These are phyloP conservation scores for Linum usitatissimum DNA, from an alignment of 345 rosid species.

Conservation along the genomic window DNA sequence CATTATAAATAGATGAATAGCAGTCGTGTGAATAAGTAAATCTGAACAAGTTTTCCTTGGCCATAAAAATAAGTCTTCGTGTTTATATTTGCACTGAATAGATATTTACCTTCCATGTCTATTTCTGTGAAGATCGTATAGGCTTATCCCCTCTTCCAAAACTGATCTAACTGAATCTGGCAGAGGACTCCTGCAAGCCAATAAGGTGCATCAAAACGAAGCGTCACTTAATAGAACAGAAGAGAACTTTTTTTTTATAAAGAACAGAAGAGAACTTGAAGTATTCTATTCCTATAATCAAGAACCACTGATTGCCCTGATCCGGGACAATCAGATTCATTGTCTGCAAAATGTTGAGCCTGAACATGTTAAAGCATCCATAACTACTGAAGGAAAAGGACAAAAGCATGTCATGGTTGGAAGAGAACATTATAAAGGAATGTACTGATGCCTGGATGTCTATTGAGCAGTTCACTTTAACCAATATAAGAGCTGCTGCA, in stretches of 20 bases:
- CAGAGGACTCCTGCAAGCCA: constrained; percentile 48
- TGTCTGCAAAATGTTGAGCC: too few relatives aligned
- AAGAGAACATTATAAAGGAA: background rate
- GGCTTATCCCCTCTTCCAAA: constrained; percentile 73
- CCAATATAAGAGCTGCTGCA: background rate
- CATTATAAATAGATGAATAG: too few relatives aligned
- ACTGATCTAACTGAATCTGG: constrained; percentile 55
- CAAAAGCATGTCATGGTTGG: background rate
- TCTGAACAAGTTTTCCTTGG: background rate
- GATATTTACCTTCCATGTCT: constrained; percentile 67
- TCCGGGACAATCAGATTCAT: too few relatives aligned
- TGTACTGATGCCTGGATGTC: background rate
- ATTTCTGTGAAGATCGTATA: constrained; percentile 58
- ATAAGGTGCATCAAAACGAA: constrained; percentile 8
- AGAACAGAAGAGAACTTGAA: too few relatives aligned
- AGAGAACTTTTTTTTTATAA: too few relatives aligned
- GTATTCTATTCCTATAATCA: too few relatives aligned
- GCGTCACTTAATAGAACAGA: too few relatives aligned
- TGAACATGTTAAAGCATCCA: background rate
- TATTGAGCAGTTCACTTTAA: background rate
- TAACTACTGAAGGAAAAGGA: background rate
- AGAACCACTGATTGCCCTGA: too few relatives aligned
- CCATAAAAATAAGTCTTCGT: background rate
- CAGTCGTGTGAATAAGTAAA: background rate
- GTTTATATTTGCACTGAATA: background rate